Evolutionary conservation across 805 yeast species (phyloP).

Genomic region (Candida peoriensis): DNA sequence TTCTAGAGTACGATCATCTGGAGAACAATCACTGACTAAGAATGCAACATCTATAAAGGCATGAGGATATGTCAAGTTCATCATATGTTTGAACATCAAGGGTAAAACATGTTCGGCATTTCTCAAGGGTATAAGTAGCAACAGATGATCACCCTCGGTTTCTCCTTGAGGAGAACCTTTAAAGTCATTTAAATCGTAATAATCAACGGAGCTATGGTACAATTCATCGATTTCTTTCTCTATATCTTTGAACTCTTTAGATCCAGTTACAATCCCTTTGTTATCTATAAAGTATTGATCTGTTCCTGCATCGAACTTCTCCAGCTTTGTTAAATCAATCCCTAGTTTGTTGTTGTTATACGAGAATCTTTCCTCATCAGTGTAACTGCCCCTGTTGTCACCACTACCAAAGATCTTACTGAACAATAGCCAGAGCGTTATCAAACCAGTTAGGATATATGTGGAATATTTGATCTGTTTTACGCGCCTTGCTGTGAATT

Average conservation of each 20-base stretch:
- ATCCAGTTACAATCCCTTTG: conserved; percentile 27
- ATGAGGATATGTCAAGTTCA: conserved; percentile 85
- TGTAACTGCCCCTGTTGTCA: too few relatives aligned
- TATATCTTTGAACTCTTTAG: conserved; percentile 19
- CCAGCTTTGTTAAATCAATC: conserved; percentile 27
- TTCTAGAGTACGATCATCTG: conserved; percentile 59
- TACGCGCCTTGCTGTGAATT: too few relatives aligned
- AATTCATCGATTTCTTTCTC: conserved; percentile 33
- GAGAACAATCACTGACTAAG: conserved; percentile 74
- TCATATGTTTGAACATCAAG: conserved; percentile 76
- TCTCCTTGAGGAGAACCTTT: conserved; percentile 48
- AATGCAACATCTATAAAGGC: conserved; percentile 74
- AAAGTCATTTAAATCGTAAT: conserved; percentile 56
- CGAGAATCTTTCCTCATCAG: conserved; percentile 11
- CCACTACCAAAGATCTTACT: too few relatives aligned
- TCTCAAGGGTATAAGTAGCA: conserved; percentile 70
- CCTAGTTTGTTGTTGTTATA: conserved; percentile 24
- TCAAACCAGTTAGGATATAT: too few relatives aligned
- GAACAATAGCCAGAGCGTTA: too few relatives aligned
- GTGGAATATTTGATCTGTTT: background rate
- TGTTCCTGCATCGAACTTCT: conserved; percentile 35
- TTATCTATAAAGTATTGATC: conserved; percentile 31
- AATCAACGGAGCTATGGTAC: conserved; percentile 46
- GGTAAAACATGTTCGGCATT: conserved; percentile 76
- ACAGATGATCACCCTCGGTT: conserved; percentile 52